Conservation (phyloP, 83 land plant genomes). For the Picea engelmannii region DNA sequence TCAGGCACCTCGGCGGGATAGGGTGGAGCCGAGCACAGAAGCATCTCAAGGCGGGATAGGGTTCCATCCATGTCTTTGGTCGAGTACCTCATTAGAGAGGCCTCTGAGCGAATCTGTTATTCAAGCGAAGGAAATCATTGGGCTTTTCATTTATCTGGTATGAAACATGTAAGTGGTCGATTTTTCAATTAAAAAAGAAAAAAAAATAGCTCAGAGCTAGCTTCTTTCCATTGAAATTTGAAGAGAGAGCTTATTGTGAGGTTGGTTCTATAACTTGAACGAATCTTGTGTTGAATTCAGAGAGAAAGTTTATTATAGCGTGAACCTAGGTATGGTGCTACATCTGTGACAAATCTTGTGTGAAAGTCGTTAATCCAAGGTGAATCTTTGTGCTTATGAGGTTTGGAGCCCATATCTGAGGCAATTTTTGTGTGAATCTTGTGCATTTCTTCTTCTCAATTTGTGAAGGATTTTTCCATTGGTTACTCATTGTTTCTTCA, state of each 20-base stretch:
- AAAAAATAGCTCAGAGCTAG: not conserved
- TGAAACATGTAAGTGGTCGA: not conserved
- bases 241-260: not conserved
- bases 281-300: not conserved
- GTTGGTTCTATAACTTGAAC: not conserved
- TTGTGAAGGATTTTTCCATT: too few species aligned
- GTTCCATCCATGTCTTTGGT: not conserved
- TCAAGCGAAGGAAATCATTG: not conserved
- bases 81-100: not conserved
- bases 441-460: too few species aligned
- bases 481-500: too few species aligned
- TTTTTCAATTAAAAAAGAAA: not conserved
- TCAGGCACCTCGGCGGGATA: too few species aligned
- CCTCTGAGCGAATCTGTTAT: not conserved
- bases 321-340: not conserved
- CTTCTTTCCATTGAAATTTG: not conserved
- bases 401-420: too few species aligned
- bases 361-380: too few species aligned
- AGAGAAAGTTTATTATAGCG: not conserved
- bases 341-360: not conserved
- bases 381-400: too few species aligned
- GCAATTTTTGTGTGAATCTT: too few species aligned
- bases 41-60: not conserved
- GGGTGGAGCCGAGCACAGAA: too few species aligned
- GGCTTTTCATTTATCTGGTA: not conserved